Evolutionary conservation across 164 flowering plant species (phyloP), one percentile per base, ranked within the genome.

Genomic region (Akebia trifoliata): DNA sequence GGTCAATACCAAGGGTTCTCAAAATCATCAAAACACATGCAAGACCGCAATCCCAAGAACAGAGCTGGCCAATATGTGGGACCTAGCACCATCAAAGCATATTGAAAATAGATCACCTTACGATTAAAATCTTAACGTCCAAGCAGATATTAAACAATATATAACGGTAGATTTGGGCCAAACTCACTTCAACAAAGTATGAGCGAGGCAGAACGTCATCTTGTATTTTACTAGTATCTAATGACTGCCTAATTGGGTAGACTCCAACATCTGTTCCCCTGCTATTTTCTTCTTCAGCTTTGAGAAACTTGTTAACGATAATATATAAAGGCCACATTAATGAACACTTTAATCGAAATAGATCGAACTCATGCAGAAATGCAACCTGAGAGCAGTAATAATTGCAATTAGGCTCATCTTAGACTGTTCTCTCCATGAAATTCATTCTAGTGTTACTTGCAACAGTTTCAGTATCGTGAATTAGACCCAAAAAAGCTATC

Each of bases 21-120:
- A 94, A 66, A 72, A 81, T 90, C 99, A 94, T 94, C 57, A 79
- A 54, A 62, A 94, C 80, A 74, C 99, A 94, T 37, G 97, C 93
- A 71, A 90, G 91, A 53, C 99, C 99, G 57, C 97, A 93, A 68
- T 93, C 99, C 99, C 99, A 93, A 37, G 81, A 66, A 62, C 60
- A 65, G 32, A 77, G 69, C 74, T 94, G 99, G 34, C 79, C 80
- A 50, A 90, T 61, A 40, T 90, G 97, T 11, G 95, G 95, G 11
- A 94, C 97, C 99, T 94, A 63, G 5, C 50, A 69, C 26, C 26
- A 70, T 44, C 18, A 54, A 49, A 17, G 49, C 37, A 35, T 3
- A 43, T 21, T 17, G 26, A 49, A 15, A 17, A 44, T 26, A 29
- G 34, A 38, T 0, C 21, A 34, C 9, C n/a, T 12, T 25, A 28